Percentiles rank a stretch among this genome's conserved stretches.
phyloP scores from a whole-genome alignment of 2,329 filamentous ascomycete genomes.

The Penicillium verrucosum region DNA sequence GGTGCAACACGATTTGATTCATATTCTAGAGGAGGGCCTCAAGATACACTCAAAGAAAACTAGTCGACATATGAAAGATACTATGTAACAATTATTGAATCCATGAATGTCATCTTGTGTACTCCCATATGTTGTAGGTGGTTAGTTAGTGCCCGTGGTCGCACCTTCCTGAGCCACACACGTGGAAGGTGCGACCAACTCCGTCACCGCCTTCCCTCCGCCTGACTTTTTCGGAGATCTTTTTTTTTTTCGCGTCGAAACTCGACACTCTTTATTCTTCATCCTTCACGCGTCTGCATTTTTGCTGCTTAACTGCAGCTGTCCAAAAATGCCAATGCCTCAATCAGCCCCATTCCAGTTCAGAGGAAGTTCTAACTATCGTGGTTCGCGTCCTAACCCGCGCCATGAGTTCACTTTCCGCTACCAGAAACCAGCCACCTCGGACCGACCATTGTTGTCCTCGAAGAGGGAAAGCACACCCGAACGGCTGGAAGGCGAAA shows the following conservation, averaged over 20 bases:
- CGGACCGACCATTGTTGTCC: constrained; percentile 39
- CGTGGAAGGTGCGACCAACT: neutral
- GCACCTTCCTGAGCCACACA: neutral
- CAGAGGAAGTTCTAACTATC: constrained; percentile 1
- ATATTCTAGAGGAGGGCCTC: constrained; percentile 26
- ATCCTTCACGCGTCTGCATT: neutral
- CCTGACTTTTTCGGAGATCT: neutral
- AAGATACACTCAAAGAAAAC: neutral
- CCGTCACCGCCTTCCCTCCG: constrained; percentile 6
- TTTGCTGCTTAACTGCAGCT: neutral
- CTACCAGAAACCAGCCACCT: constrained; percentile 34
- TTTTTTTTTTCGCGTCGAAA: constrained; percentile 17
- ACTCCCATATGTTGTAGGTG: neutral
- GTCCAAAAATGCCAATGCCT: constrained; percentile 1
- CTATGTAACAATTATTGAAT: too few relatives aligned
- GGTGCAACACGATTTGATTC: constrained; percentile 31
- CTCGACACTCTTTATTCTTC: neutral
- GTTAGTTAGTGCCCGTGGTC: too few relatives aligned
- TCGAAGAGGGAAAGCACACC: constrained; percentile 36
- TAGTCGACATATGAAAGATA: neutral
- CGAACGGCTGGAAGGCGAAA: constrained; percentile 30
- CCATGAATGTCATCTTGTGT: neutral
- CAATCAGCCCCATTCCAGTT: constrained; percentile 16
- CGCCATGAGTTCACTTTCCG: constrained; percentile 42
- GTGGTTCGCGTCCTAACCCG: constrained; percentile 2